A percentile compares a stretch with the other conserved stretches of the same genome.
These are phyloP conservation scores for Saccharomyces hybrid DNA, from an alignment of 1,139 yeast species.

Conservation along the genomic window DNA sequence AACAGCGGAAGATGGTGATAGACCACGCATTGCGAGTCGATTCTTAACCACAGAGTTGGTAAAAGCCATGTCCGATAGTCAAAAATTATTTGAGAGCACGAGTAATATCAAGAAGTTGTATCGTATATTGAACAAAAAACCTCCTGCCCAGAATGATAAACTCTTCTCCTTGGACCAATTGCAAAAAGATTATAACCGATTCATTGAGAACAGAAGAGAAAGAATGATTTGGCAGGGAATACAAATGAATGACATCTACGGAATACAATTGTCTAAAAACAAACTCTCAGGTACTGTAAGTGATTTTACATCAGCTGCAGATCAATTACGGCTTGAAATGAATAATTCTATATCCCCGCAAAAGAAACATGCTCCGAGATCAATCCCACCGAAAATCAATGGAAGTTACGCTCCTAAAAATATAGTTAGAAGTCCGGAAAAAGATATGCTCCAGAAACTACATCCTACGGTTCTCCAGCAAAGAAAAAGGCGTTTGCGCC, in stretches of 20 bases:
- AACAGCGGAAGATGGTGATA: constrained; percentile 16
- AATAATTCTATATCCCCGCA: not conserved
- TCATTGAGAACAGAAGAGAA: constrained; percentile 25
- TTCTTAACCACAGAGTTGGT: constrained; percentile 27
- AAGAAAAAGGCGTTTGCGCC: constrained; percentile 4
- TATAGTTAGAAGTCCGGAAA: not conserved
- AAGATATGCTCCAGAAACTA: constrained; percentile 3
- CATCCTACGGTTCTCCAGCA: constrained; percentile 5
- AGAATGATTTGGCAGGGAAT: constrained; percentile 27
- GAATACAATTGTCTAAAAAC: constrained; percentile 11
- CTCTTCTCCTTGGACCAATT: constrained; percentile 23
- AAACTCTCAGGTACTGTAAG: not conserved
- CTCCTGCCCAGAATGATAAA: constrained; percentile 7
- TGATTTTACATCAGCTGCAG: constrained; percentile 28
- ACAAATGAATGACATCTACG: constrained; percentile 16
- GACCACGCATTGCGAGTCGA: constrained; percentile 25
- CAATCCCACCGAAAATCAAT: not conserved
- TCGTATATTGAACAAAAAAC: constrained; percentile 11
- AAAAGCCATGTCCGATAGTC: constrained; percentile 25
- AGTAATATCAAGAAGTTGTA: constrained; percentile 22
- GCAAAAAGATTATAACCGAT: constrained; percentile 26
- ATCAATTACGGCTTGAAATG: constrained; percentile 11
- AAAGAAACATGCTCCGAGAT: not conserved
- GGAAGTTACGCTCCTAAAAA: not conserved
- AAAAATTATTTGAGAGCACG: constrained; percentile 21